A percentile compares a stretch with the other conserved stretches of the same genome.
These are phyloP conservation scores for Akanthomyces lecanii DNA, from an alignment of 2,329 filamentous ascomycete genomes.

Conservation along the genomic window DNA sequence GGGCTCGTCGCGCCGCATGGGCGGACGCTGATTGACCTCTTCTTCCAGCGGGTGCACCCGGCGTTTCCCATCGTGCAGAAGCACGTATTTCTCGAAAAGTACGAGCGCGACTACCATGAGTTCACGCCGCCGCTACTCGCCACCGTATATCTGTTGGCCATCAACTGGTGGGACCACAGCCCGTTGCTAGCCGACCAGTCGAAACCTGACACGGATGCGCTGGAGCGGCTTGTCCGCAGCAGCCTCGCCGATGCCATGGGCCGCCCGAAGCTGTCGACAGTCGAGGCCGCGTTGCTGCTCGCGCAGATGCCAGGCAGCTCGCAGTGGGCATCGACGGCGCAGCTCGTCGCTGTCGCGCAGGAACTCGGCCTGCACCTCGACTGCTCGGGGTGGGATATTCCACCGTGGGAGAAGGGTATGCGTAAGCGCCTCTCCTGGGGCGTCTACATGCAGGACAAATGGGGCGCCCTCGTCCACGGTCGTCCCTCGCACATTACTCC, in stretches of 20 bases:
- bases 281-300: conserved; percentile 72
- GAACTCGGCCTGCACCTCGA: conserved; percentile 87
- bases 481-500: conserved; percentile 71
- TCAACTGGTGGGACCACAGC: conserved; percentile 83
- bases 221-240: conserved; percentile 70
- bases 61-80: conserved; percentile 81
- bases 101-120: conserved; percentile 65
- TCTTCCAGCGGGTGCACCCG: conserved; percentile 76
- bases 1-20: conserved; percentile 71
- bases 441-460: conserved; percentile 89
- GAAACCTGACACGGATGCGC: conserved; percentile 65
- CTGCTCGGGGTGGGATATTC: conserved; percentile 82
- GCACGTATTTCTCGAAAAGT: conserved; percentile 73
- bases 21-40: conserved; percentile 71
- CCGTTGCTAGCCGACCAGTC: conserved; percentile 59
- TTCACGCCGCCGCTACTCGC: conserved; percentile 74
- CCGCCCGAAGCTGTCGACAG: conserved; percentile 74
- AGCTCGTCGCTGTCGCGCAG: conserved; percentile 80
- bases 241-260: conserved; percentile 74
- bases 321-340: conserved; percentile 80
- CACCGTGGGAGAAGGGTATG: conserved; percentile 79
- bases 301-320: conserved; percentile 73
- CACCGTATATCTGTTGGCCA: conserved; percentile 77
- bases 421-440: conserved; percentile 87
- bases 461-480: conserved; percentile 81